phyloP scores from a whole-genome alignment of 768 basidiomycete genomes.

The Cystobasidium tubakii region DNA sequence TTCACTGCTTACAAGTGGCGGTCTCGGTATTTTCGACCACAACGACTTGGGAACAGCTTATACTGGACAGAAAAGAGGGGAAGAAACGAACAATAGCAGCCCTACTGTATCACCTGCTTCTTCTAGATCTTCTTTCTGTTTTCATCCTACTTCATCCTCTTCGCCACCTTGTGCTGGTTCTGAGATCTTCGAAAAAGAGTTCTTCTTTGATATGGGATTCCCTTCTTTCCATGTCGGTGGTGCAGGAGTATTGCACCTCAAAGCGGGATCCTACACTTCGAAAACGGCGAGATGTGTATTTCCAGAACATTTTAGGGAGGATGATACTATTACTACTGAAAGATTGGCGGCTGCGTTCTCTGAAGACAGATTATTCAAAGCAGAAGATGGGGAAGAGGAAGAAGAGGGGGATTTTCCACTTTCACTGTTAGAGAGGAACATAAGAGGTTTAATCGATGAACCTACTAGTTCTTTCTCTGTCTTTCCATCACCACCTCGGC shows the following conservation, averaged over 20 bases:
- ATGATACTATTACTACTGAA: too few species aligned
- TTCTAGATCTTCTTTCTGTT: not conserved
- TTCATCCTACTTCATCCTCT: not conserved
- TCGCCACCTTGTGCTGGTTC: not conserved
- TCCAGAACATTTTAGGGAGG: too few species aligned
- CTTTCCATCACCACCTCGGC: not conserved
- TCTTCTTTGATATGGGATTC: not conserved
- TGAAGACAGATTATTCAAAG: too few species aligned
- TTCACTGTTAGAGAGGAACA: not conserved
- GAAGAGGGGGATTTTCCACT: conserved; percentile 24
- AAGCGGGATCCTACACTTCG: too few species aligned
- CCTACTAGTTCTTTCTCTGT: not conserved
- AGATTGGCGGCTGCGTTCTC: too few species aligned
- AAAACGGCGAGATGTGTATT: too few species aligned
- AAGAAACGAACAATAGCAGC: not conserved
- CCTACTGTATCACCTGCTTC: not conserved
- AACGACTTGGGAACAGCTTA: too few species aligned
- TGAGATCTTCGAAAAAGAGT: not conserved
- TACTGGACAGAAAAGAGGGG: not conserved
- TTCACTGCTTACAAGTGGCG: not conserved
- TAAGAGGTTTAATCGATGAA: not conserved
- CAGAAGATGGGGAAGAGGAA: not conserved
- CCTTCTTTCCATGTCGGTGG: not conserved
- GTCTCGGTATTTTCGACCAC: not conserved
- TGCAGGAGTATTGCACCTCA: not conserved